Percentiles rank a stretch among this genome's conserved stretches.
Evolutionary conservation across 2,329 filamentous ascomycete genomes (phyloP).

Genomic region (Diaporthe capsici): DNA sequence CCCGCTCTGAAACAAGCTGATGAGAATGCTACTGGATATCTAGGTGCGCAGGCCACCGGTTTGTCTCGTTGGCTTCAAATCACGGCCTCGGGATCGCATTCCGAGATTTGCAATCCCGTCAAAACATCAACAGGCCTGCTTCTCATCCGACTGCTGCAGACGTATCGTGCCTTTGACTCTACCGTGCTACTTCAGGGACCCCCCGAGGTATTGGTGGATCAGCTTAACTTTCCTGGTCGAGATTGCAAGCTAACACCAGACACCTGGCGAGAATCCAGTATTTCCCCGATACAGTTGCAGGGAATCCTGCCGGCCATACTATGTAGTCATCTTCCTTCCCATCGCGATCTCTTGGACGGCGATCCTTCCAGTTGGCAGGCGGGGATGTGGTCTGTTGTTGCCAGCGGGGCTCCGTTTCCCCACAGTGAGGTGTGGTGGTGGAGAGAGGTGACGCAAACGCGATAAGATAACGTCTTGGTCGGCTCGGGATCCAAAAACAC

Average conservation of each 20-base stretch:
- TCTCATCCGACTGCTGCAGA: not conserved
- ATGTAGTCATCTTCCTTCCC: not conserved
- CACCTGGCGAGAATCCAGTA: not conserved
- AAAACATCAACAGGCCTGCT: not conserved
- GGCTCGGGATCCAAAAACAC: conserved; percentile 5
- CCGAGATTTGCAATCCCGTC: not conserved
- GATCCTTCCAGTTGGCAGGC: not conserved
- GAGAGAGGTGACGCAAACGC: conserved; percentile 9
- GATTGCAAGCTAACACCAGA: not conserved
- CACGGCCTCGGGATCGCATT: not conserved
- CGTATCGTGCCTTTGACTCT: not conserved
- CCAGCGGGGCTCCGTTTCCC: not conserved
- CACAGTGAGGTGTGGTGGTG: not conserved
- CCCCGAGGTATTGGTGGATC: no score
- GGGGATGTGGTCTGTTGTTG: conserved; percentile 4
- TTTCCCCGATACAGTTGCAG: not conserved
- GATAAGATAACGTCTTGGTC: conserved; percentile 14
- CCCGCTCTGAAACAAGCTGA: conserved; percentile 1
- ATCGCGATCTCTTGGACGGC: not conserved
- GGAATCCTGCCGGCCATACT: not conserved
- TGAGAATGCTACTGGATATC: not conserved
- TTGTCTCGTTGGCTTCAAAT: not conserved
- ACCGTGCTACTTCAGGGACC: not conserved
- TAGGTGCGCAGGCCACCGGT: not conserved
- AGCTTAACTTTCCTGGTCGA: not conserved